A percentile compares a stretch with the other conserved stretches of the same genome.
These are phyloP conservation scores for Fusarium devonianum DNA, from an alignment of 2,329 filamentous ascomycete species.

Conservation along the genomic window DNA sequence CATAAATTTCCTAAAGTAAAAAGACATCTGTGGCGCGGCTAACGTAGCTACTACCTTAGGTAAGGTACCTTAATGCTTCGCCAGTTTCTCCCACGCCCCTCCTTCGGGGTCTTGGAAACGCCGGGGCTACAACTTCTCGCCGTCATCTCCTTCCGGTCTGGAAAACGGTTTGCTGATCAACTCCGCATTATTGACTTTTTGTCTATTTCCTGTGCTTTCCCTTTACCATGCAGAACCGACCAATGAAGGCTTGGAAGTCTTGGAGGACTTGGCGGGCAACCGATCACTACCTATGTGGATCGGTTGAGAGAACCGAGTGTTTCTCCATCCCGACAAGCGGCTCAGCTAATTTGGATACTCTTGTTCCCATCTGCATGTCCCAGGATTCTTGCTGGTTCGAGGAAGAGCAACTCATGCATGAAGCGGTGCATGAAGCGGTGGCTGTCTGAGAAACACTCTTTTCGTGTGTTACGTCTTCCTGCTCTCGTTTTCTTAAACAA, in stretches of 20 bases:
- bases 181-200: conserved; percentile 5
- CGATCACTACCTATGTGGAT: conserved; percentile 18
- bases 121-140: conserved; percentile 11
- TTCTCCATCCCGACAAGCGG: conserved; percentile 30
- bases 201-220: conserved; percentile 14
- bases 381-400: not conserved
- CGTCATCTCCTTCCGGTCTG: conserved; percentile 1
- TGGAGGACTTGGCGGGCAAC: conserved; percentile 7
- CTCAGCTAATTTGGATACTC: conserved; percentile 13
- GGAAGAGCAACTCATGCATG: not conserved
- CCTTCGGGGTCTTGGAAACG: conserved; percentile 22
- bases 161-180: not conserved
- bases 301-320: conserved; percentile 16
- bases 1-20: too few relatives aligned
- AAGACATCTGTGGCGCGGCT: conserved; percentile 21
- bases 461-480: too few relatives aligned
- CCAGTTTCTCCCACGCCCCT: conserved; percentile 15
- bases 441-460: not conserved
- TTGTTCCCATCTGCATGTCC: not conserved
- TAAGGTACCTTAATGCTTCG: too few relatives aligned
- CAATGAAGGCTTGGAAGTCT: conserved; percentile 17
- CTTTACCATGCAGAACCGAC: not conserved
- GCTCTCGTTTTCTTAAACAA: not conserved
- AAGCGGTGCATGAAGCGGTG: not conserved
- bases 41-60: not conserved